Evolutionary conservation across 768 basidiomycete genomes (phyloP), one percentile per base, ranked within the genome.

Genomic region (Cyclocybe aegerita): DNA sequence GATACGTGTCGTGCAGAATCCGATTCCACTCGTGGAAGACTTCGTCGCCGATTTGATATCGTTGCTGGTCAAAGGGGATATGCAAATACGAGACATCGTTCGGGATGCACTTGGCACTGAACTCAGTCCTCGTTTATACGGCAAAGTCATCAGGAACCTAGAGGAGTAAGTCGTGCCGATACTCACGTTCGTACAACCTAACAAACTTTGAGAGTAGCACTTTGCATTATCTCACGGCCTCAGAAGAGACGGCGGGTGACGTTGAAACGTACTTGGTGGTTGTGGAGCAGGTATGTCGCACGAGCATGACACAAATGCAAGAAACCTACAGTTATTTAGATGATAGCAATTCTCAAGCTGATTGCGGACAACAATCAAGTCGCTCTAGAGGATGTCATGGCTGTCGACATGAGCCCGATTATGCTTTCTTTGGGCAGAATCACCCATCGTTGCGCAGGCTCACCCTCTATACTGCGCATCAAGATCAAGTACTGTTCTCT

Each of bases 51-150:
- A 83, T 45, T 73, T 90, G 30, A 85, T 90, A n/a, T 80, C 80
- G 34, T 70, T 88, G 37, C 70, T 95, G 39, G 71, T 88, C 12
- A 70, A 75, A n/a, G 79, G 83, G 9, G 78, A 81, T 44, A 73
- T 82, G 5, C 75, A 80, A 39, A 79, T 88, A 33, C 81, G 92
- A n/a, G 89, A 96, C 58, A 75, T 83, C 9, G 88, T 88, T 2
- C 79, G 83, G 56, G 91, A 93, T 48, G 90, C 91, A 0, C 67
- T 97, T 12, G 91, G 93, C 2, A 73, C 75, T 10, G 93, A 97
- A 59, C 72, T 95, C 14, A 86, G 83, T 53, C 83, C 86, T 23
- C 75, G 79, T 40, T 69, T 91, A 41, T 88, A 90, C 58, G 71
- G 78, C 15, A 77, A 76, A 50, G 68, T 95, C 30, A 74, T 95